Conservation (phyloP, 306 rosid genomes). For the Luffa aegyptiaca region DNA sequence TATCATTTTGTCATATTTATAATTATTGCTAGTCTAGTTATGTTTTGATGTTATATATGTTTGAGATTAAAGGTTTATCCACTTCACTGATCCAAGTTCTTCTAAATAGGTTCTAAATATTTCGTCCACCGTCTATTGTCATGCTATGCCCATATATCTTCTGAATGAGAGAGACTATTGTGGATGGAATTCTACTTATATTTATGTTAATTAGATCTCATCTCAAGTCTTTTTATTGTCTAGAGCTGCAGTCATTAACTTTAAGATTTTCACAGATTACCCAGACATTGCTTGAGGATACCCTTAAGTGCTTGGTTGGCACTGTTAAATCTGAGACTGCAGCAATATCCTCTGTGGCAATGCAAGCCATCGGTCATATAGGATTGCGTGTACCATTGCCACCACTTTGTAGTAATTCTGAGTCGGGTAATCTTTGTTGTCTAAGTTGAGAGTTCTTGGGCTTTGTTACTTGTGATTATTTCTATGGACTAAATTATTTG, state of each 20-base stretch:
- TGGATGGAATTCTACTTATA: neutral
- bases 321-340: conserved; percentile 71
- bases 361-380: conserved; percentile 94
- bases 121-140: neutral
- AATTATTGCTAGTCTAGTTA: neutral
- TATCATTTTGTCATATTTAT: neutral
- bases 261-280: conserved; percentile 39
- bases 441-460: conserved; percentile 5
- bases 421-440: conserved; percentile 37
- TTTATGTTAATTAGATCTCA: neutral
- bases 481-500: conserved; percentile 15
- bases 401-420: conserved; percentile 37
- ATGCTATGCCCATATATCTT: neutral
- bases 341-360: conserved; percentile 65
- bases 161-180: neutral
- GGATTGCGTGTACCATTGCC: conserved; percentile 75
- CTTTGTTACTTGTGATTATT: neutral
- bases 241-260: conserved; percentile 1
- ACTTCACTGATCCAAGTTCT: neutral
- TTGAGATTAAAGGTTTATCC: neutral
- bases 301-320: conserved; percentile 64
- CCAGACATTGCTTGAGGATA: conserved; percentile 42
- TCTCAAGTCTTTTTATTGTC: neutral
- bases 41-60: too few species aligned
- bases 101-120: neutral